Evolutionary conservation across 768 basidiomycete species (phyloP).

Genomic region (Tephrocybe rancida): DNA sequence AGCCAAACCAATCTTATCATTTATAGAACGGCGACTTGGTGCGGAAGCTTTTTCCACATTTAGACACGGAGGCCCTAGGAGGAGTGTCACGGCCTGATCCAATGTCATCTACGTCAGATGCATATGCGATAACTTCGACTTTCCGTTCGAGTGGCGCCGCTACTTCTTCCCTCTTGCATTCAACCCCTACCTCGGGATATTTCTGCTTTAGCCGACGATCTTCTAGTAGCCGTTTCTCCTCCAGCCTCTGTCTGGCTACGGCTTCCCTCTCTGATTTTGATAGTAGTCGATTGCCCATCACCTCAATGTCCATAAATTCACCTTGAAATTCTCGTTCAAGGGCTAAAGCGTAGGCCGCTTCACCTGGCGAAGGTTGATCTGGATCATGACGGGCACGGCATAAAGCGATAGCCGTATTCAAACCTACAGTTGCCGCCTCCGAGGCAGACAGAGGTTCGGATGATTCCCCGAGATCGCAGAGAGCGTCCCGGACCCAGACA

Average conservation of each 20-base stretch:
- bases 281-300: not conserved
- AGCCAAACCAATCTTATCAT: no score
- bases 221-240: not conserved
- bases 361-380: not conserved
- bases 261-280: not conserved
- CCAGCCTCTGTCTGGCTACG: not conserved
- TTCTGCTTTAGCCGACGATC: no score
- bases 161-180: no score
- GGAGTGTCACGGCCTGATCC: no score
- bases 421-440: slow-evolving; percentile 5
- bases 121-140: no score
- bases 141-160: no score
- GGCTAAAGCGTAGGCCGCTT: not conserved
- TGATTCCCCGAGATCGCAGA: not conserved
- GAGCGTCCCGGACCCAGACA: slow-evolving; percentile 4
- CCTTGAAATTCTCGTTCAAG: not conserved
- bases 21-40: no score
- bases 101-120: no score
- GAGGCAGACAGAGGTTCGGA: not conserved
- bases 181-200: no score
- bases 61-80: no score
- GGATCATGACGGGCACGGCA: not conserved
- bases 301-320: not conserved
- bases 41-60: no score
- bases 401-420: slow-evolving; percentile 7